phyloP scores from a whole-genome alignment of 768 basidiomycete species.

The Psilocybe subaeruginosa region DNA sequence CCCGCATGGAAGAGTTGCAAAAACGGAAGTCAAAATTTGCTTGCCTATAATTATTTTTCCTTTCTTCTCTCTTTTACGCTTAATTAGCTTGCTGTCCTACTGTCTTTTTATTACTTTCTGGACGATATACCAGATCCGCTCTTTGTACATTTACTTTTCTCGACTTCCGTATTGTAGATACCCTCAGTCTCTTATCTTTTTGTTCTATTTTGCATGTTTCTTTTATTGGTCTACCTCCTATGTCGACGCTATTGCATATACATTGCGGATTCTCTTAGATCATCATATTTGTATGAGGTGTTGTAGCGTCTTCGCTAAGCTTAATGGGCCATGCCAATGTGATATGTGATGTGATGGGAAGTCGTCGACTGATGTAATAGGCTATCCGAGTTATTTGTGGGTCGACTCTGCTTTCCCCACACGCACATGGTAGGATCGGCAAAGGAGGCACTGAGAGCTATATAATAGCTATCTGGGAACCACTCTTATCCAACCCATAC shows the following conservation, averaged over 20 bases:
- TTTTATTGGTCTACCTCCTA: constrained; percentile 16
- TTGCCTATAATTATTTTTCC: constrained; percentile 61
- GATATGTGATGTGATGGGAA: too few species aligned
- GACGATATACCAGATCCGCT: constrained; percentile 38
- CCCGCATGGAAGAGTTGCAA: constrained; percentile 83
- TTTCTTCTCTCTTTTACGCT: constrained; percentile 13
- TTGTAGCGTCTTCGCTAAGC: background rate
- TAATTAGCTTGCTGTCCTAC: constrained; percentile 25
- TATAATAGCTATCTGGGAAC: background rate
- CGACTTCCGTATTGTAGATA: constrained; percentile 45
- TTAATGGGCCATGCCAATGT: too few species aligned
- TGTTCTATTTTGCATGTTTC: constrained; percentile 29
- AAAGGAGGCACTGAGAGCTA: background rate
- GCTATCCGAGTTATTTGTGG: background rate
- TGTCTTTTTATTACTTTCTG: constrained; percentile 29
- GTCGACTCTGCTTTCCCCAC: background rate
- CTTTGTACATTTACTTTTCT: constrained; percentile 39
- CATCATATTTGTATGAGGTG: background rate
- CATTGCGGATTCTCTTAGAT: constrained; percentile 4
- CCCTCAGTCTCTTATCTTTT: constrained; percentile 32
- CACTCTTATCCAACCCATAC: too few species aligned
- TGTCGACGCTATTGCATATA: constrained; percentile 12
- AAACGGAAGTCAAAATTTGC: constrained; percentile 92
- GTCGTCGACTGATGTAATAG: too few species aligned
- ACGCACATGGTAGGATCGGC: background rate